Evolutionary conservation across 2,329 filamentous ascomycete genomes (phyloP).

Genomic region (Cercospora berteroae): DNA sequence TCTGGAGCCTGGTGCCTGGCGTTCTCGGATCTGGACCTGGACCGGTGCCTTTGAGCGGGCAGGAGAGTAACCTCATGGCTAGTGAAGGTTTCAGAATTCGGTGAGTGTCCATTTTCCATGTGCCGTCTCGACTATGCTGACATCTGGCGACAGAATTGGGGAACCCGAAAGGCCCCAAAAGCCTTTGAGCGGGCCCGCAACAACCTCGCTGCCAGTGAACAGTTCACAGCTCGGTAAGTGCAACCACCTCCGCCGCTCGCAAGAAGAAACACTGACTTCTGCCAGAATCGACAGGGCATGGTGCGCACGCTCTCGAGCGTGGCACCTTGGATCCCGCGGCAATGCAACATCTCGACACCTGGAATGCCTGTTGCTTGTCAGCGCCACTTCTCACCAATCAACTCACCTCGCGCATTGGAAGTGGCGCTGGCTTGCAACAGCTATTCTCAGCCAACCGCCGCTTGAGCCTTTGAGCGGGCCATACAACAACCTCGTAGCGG

Average conservation of each 20-base stretch:
- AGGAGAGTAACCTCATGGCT: background rate
- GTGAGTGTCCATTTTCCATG: background rate
- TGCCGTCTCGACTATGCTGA: background rate
- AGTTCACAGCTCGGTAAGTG: background rate
- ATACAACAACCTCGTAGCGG: background rate
- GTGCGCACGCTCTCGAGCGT: background rate
- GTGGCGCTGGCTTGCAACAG: background rate
- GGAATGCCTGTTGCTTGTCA: background rate
- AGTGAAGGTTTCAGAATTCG: background rate
- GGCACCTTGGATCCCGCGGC: background rate
- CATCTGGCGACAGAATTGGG: background rate
- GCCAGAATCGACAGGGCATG: background rate
- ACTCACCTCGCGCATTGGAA: background rate
- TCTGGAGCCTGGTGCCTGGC: background rate
- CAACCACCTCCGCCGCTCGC: background rate
- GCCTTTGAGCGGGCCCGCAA: constrained; percentile 1
- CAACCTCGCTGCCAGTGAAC: background rate
- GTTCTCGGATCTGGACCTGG: background rate
- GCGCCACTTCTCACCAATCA: background rate
- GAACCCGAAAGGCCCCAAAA: background rate
- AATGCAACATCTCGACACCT: background rate
- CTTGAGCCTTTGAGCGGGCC: background rate
- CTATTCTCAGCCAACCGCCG: background rate
- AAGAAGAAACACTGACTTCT: background rate
- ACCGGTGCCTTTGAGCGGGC: constrained; percentile 2